Conservation (phyloP, 129 eudicot genomes). For the Pittosporum tobira region DNA sequence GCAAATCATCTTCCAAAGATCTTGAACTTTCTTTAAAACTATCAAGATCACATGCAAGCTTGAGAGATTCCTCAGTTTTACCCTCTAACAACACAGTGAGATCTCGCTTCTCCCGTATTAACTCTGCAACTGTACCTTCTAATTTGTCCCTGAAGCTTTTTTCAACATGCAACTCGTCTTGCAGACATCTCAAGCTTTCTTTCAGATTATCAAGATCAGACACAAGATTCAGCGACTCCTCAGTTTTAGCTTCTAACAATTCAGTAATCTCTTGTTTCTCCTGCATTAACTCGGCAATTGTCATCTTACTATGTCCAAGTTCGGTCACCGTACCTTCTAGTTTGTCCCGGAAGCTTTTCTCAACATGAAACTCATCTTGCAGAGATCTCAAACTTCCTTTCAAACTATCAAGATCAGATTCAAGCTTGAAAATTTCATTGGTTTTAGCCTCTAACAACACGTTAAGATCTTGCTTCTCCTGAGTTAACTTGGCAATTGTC, state of each 20-base stretch:
- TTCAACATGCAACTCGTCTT: constrained; percentile 35
- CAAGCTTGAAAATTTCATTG: constrained; percentile 18
- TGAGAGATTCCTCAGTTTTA: constrained; percentile 21
- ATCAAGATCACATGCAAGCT: not conserved
- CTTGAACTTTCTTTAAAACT: constrained; percentile 27
- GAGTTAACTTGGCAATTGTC: constrained; percentile 35
- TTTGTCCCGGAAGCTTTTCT: not conserved
- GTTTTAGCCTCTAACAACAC: constrained; percentile 11
- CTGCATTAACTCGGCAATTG: constrained; percentile 26
- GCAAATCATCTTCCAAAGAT: constrained; percentile 22
- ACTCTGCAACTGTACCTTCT: constrained; percentile 33
- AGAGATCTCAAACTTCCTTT: constrained; percentile 7
- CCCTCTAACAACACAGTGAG: constrained; percentile 8
- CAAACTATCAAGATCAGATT: constrained; percentile 4
- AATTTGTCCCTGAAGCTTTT: constrained; percentile 35
- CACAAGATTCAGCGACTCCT: constrained; percentile 28
- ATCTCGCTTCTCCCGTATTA: constrained; percentile 34
- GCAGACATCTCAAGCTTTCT: constrained; percentile 35
- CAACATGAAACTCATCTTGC: constrained; percentile 6
- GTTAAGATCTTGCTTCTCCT: constrained; percentile 38
- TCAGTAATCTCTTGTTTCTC: constrained; percentile 31
- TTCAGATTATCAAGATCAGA: constrained; percentile 31
- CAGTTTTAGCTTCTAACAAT: constrained; percentile 29
- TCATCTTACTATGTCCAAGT: constrained; percentile 24
- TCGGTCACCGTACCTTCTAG: constrained; percentile 21